These are phyloP conservation scores for Yamadazyma kanchanaburiensis DNA, from an alignment of 1,139 yeast species.

Conservation along the genomic window DNA sequence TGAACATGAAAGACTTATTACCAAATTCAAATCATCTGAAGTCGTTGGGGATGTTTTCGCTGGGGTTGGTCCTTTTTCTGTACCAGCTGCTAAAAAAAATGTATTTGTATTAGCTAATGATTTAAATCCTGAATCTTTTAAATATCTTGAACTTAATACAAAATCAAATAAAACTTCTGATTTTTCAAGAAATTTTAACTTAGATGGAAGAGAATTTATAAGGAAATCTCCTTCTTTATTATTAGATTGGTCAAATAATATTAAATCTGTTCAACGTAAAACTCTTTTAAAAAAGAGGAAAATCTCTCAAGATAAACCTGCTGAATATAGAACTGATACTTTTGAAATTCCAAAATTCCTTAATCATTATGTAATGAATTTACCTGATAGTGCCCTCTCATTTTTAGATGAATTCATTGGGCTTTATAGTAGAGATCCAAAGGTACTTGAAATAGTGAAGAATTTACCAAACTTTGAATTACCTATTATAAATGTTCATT, in stretches of 20 bases:
- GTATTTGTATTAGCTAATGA: slow-evolving; percentile 89
- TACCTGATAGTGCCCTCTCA: slow-evolving; percentile 91
- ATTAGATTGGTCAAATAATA: slow-evolving; percentile 28
- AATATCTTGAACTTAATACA: slow-evolving; percentile 66
- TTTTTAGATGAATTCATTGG: slow-evolving; percentile 78
- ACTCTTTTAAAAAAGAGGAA: slow-evolving; percentile 32
- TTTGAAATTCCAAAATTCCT: slow-evolving; percentile 56
- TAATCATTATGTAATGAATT: slow-evolving; percentile 86
- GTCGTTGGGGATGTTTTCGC: slow-evolving; percentile 96
- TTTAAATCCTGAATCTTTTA: slow-evolving; percentile 81
- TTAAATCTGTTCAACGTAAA: slow-evolving; percentile 23
- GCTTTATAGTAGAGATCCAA: slow-evolving; percentile 45
- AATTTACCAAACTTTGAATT: slow-evolving; percentile 46
- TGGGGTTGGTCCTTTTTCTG: slow-evolving; percentile 97
- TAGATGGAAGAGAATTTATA: slow-evolving; percentile 85
- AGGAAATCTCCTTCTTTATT: slow-evolving; percentile 54
- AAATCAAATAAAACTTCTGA: slow-evolving; percentile 56
- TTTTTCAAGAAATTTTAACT: slow-evolving; percentile 62
- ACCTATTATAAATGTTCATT: slow-evolving; percentile 84
- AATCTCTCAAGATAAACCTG: slow-evolving; percentile 22
- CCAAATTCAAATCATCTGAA: slow-evolving; percentile 56
- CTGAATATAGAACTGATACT: slow-evolving; percentile 25
- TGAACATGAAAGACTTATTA: slow-evolving; percentile 82
- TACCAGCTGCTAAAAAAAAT: slow-evolving; percentile 88
- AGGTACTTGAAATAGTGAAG: slow-evolving; percentile 30